A percentile compares a stretch with the other conserved stretches of the same genome.
phyloP scores from a whole-genome alignment of 2,329 filamentous ascomycete genomes.

The Pseudogymnoascus sp. region DNA sequence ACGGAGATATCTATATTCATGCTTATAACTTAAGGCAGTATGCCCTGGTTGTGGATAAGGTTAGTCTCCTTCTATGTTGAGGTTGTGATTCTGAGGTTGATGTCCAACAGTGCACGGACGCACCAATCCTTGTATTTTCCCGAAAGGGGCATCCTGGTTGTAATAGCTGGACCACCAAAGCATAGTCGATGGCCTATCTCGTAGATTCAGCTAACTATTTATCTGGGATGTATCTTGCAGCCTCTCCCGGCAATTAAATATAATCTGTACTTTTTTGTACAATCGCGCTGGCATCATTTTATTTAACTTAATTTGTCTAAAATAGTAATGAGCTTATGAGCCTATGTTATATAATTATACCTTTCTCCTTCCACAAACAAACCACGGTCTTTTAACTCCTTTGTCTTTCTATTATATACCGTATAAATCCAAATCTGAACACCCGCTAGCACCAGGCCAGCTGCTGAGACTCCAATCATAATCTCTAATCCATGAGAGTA shows the following conservation, averaged over 20 bases:
- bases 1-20: neutral
- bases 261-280: neutral
- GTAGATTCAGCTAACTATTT: neutral
- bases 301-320: neutral
- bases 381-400: neutral
- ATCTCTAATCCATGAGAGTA: slow-evolving; percentile 11
- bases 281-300: neutral
- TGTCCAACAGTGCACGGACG: neutral
- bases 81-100: neutral
- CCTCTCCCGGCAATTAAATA: neutral
- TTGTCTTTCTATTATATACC: slow-evolving; percentile 6
- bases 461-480: slow-evolving; percentile 6
- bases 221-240: neutral
- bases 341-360: neutral
- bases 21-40: neutral
- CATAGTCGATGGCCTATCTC: neutral
- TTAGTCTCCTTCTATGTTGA: neutral
- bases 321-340: neutral
- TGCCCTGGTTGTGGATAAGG: neutral
- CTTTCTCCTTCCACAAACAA: neutral
- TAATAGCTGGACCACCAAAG: neutral
- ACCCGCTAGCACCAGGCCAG: neutral
- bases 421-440: slow-evolving; percentile 2
- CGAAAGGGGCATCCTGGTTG: neutral
- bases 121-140: neutral